Percentiles rank a stretch among this genome's conserved stretches.
phyloP scores from a whole-genome alignment of 1,284 basidiomycete genomes.

The Athelia psychrophila region DNA sequence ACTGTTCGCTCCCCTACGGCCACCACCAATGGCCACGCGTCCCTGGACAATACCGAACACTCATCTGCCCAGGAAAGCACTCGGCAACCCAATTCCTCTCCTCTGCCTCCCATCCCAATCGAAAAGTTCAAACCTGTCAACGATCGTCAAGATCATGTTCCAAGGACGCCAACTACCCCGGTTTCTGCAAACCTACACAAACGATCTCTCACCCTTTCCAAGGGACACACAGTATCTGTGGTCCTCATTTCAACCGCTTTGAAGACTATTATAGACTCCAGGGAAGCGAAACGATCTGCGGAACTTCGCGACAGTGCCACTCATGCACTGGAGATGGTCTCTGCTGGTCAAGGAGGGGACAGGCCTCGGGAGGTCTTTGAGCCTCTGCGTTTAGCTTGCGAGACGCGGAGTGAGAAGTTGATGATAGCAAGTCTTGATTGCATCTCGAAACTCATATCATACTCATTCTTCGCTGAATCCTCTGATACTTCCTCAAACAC shows the following conservation, averaged over 20 bases:
- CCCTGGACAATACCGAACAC: not conserved
- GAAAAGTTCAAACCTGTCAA: not conserved
- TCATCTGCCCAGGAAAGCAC: not conserved
- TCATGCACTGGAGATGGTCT: slow-evolving; percentile 81
- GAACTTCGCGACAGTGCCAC: slow-evolving; percentile 83
- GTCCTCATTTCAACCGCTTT: slow-evolving; percentile 85
- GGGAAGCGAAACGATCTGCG: slow-evolving; percentile 83
- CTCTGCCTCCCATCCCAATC: not conserved
- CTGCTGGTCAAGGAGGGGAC: slow-evolving; percentile 65
- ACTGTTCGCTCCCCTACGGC: not conserved
- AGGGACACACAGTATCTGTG: slow-evolving; percentile 69
- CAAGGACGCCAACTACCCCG: not conserved
- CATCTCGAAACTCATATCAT: slow-evolving; percentile 93
- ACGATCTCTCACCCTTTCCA: slow-evolving; percentile 70
- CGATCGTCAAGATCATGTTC: not conserved
- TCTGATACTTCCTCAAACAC: slow-evolving; percentile 42
- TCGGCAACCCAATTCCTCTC: no score
- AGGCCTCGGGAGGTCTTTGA: slow-evolving; percentile 87
- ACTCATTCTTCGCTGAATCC: slow-evolving; percentile 90
- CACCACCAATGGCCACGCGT: not conserved
- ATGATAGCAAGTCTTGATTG: slow-evolving; percentile 95
- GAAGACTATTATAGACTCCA: slow-evolving; percentile 84
- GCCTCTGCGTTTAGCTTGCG: slow-evolving; percentile 89
- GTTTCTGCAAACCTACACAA: slow-evolving; percentile 26
- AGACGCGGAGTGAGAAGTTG: slow-evolving; percentile 87